Evolutionary conservation across 192 early-diverging fungal genomes (phyloP).

Genomic region (Paraglomus brasilianum): DNA sequence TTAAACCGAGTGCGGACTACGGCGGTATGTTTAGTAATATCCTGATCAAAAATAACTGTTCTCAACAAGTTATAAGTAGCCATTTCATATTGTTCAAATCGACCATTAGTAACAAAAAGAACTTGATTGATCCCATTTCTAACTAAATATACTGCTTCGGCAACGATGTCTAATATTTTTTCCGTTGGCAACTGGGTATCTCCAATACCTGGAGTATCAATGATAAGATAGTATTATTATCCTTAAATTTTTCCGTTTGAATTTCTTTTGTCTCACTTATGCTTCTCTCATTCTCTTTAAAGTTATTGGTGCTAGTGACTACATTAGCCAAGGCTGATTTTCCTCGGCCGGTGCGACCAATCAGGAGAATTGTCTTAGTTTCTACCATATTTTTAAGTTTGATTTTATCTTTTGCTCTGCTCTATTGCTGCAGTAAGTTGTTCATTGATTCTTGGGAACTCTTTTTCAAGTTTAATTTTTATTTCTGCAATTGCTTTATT

Average conservation of each 20-base stretch:
- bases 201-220: constrained; percentile 3
- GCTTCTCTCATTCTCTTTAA: not conserved
- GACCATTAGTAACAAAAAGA: not conserved
- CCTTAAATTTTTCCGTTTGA: not conserved
- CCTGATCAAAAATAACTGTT: not conserved
- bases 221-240: not conserved
- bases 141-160: not conserved
- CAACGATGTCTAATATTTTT: not conserved
- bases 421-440: no score
- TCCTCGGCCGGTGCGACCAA: not conserved
- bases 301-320: not conserved
- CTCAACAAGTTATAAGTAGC: constrained; percentile 2
- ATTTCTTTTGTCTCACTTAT: not conserved
- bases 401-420: no score
- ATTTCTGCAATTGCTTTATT: constrained; percentile 4
- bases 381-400: not conserved
- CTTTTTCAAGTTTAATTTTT: not conserved
- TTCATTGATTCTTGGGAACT: no score
- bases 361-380: not conserved
- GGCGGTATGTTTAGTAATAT: not conserved
- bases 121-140: not conserved
- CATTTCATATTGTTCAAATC: not conserved
- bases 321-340: constrained; percentile 17
- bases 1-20: not conserved
- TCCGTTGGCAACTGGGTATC: not conserved